Conservation (phyloP, 768 basidiomycete species). For the Tephrocybe rancida region DNA sequence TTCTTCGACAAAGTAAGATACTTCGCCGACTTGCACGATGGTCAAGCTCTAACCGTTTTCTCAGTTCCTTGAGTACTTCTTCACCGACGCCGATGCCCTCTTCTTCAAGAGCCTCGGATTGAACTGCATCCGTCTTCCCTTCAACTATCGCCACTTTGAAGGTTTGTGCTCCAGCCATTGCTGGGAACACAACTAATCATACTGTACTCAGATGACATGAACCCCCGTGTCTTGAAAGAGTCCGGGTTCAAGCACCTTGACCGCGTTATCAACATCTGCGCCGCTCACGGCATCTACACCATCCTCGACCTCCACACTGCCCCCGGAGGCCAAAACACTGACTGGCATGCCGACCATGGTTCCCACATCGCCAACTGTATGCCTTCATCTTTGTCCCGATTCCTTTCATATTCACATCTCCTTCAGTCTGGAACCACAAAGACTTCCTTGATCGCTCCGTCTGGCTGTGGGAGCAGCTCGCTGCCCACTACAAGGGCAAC, state of each 20-base stretch:
- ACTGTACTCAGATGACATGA: slow-evolving; percentile 60
- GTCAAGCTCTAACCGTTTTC: neutral
- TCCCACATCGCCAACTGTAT: slow-evolving; percentile 64
- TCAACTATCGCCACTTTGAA: slow-evolving; percentile 79
- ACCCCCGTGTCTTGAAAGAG: slow-evolving; percentile 74
- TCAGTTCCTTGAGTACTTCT: slow-evolving; percentile 85
- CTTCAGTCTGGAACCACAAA: slow-evolving; percentile 75
- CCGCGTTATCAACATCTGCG: slow-evolving; percentile 75
- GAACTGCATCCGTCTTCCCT: slow-evolving; percentile 77
- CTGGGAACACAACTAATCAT: neutral
- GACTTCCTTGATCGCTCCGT: slow-evolving; percentile 82
- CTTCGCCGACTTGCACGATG: neutral
- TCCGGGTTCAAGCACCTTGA: slow-evolving; percentile 83
- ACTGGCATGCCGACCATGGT: slow-evolving; percentile 81
- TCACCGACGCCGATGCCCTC: slow-evolving; percentile 70
- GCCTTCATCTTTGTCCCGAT: slow-evolving; percentile 11
- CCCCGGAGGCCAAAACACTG: slow-evolving; percentile 74
- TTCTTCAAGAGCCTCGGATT: slow-evolving; percentile 81
- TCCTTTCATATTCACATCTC: neutral
- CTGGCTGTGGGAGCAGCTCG: slow-evolving; percentile 79
- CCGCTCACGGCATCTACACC: slow-evolving; percentile 76
- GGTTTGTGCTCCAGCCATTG: slow-evolving; percentile 25
- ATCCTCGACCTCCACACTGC: slow-evolving; percentile 82
- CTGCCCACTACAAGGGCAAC: slow-evolving; percentile 75
- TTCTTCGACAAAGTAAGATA: slow-evolving; percentile 79